Evolutionary conservation across 1,139 yeast species (phyloP).

Genomic region (Candida smagusa): DNA sequence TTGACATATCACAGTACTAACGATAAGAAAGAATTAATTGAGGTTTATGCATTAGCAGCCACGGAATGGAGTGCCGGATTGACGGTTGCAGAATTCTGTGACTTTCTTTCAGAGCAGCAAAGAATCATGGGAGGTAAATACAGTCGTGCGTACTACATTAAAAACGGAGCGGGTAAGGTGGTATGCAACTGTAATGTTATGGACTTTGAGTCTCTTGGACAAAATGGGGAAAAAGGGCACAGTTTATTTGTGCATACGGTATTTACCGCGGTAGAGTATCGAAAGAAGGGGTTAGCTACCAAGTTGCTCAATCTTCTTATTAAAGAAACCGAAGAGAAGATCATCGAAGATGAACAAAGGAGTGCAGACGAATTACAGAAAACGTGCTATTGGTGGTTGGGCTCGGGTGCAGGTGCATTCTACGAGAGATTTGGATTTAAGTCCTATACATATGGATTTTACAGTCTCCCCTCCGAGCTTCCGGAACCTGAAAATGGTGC

Average conservation of each 20-base stretch:
- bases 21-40: background rate
- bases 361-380: slow-evolving; percentile 28
- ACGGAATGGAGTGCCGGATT: background rate
- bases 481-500: background rate
- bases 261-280: slow-evolving; percentile 23
- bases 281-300: slow-evolving; percentile 32
- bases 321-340: slow-evolving; percentile 28
- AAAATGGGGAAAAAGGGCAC: slow-evolving; percentile 13
- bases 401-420: slow-evolving; percentile 32
- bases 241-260: slow-evolving; percentile 29
- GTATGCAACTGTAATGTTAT: slow-evolving; percentile 18
- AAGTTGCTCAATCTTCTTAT: slow-evolving; percentile 28
- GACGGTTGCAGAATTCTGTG: background rate
- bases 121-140: background rate
- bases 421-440: slow-evolving; percentile 41
- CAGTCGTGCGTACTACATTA: background rate
- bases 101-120: background rate
- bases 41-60: slow-evolving; percentile 20
- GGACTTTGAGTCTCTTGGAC: slow-evolving; percentile 7
- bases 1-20: background rate
- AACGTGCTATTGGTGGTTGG: slow-evolving; percentile 33
- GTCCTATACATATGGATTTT: slow-evolving; percentile 34
- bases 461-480: slow-evolving; percentile 25
- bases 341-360: slow-evolving; percentile 8
- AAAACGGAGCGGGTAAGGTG: background rate